Base-by-base conservation (phyloP, 2,329 filamentous ascomycete genomes). In the Sclerotinia subarctica region DNA sequence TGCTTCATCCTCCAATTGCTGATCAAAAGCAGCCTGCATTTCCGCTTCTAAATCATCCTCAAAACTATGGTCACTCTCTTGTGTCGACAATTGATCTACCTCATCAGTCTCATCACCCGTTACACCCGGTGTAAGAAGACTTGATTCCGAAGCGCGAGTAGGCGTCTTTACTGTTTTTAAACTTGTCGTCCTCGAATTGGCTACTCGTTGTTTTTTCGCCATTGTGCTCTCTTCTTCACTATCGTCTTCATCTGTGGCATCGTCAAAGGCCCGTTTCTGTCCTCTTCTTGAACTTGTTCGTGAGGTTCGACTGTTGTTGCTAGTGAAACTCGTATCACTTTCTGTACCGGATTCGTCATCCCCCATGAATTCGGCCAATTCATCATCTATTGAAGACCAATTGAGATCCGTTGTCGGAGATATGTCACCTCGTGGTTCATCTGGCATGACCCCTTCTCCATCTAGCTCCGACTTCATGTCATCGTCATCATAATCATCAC, bases 301-400 rank as follows among this genome's bases (percentile, higher is more conserved):
- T 63, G 70, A 72, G 52, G 71, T 52, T 57, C 73, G 72, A 68
- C 72, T 72, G 21, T 57, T 64, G 29, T 47, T 72, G 64, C 71
- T 75, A 8, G 67, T 60, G 13, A 63, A 67, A 66, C 71, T 72
- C 19, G 68, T 71, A 8, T 69, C 71, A 29, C 73, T 73, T 17
- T 82, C 83, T 54, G 82, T 82, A 0, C 84, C 84, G 2, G 80
- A 83, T 35, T 83, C 85, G 10, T 81, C 85, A 7, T 81, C 80
- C 13, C 84, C 85, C 72, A 95, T 80, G 72, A 95, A 94, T 57
- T 92, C 91, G 19, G 86, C 86, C 13, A 96, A 80, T 74, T 96
- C 93, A 69, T 90, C 88, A 72, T 93, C 88, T 1, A 86, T 84
- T 13, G 81, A 83, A 5, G 82, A 85, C 82, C 88, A 89, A 75